Evolutionary conservation across 2,329 filamentous ascomycete species (phyloP), one percentile per base, ranked within the genome.

Genomic region (Cercospora sp.): DNA sequence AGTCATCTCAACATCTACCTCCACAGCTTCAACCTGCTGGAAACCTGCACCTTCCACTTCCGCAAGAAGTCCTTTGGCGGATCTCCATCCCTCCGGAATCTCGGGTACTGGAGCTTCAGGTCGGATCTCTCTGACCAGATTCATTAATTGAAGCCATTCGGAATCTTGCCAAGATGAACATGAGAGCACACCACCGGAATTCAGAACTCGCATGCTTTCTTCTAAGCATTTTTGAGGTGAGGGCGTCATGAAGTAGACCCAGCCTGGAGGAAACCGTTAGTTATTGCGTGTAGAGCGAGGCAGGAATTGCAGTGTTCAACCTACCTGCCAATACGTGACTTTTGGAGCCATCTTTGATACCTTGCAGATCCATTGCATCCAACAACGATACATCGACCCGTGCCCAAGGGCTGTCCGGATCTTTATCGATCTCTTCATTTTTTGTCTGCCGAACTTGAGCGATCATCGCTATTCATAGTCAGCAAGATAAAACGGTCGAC

Each of bases 281-380:
- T 48, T 75, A 20, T 33, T 20, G 23, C 28, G 26, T 42, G 26
- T 28, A 28, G 26, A 28, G 26, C 26, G 5, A 28, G 26, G 5
- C 5, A 28, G 26, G 26, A 4, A 28, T 28, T 28, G 26, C 26
- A 28, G 26, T 28, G 26, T 28, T 28, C 26, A 3, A 28, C 68
- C 70, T 70, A n/a, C 76, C 75, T 13, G 77, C 77, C 3, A 74
- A 70, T 16, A 78, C 71, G 62, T 78, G 77, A 39, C 73, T 75
- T 45, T 71, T 60, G 10, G 71, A 74, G 1, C 39, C 70, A 36
- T 73, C 70, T 0, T 57, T 9, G 2, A 78, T 67, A 16, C 67
- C 70, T 26, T 65, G 31, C 31, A 78, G 36, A 23, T 77, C 70
- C 71, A 69, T 76, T 8, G 76, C 75, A 67, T 79, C 71, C 53